phyloP scores from a whole-genome alignment of 2,329 filamentous ascomycete species.

The Chaetomium sp. region DNA sequence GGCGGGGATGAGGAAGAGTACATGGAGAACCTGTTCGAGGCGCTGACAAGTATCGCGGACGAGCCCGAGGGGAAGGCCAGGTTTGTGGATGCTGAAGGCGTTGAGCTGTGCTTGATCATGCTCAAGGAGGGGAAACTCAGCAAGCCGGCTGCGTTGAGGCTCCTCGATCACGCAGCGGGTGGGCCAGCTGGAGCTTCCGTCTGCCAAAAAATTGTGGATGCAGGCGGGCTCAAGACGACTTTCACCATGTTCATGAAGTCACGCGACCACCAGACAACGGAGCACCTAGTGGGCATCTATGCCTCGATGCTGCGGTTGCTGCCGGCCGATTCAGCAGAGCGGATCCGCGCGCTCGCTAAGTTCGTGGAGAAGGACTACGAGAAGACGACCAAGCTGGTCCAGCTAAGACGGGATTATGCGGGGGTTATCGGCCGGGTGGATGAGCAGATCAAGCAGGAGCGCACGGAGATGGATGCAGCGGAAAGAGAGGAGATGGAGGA shows the following conservation, averaged over 20 bases:
- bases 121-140: conserved; percentile 84
- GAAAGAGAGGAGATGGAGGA: conserved; percentile 64
- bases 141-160: conserved; percentile 73
- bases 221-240: conserved; percentile 78
- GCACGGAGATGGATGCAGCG: conserved; percentile 52
- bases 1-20: conserved; percentile 92
- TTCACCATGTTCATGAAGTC: conserved; percentile 91
- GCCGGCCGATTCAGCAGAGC: conserved; percentile 72
- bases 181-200: conserved; percentile 58
- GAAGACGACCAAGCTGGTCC: conserved; percentile 74
- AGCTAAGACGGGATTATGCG: conserved; percentile 71
- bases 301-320: conserved; percentile 77
- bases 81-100: conserved; percentile 86
- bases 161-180: conserved; percentile 79
- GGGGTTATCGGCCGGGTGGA: conserved; percentile 65
- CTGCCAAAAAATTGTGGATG: conserved; percentile 77
- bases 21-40: conserved; percentile 90
- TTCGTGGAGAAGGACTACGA: conserved; percentile 94
- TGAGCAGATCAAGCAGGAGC: conserved; percentile 54
- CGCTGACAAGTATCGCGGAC: conserved; percentile 77
- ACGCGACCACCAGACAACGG: conserved; percentile 66
- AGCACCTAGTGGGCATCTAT: conserved; percentile 85
- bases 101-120: conserved; percentile 91
- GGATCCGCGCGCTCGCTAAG: conserved; percentile 86
- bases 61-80: conserved; percentile 73